phyloP scores from a whole-genome alignment of 2,329 filamentous ascomycete genomes.

The Monilinia fructicola region DNA sequence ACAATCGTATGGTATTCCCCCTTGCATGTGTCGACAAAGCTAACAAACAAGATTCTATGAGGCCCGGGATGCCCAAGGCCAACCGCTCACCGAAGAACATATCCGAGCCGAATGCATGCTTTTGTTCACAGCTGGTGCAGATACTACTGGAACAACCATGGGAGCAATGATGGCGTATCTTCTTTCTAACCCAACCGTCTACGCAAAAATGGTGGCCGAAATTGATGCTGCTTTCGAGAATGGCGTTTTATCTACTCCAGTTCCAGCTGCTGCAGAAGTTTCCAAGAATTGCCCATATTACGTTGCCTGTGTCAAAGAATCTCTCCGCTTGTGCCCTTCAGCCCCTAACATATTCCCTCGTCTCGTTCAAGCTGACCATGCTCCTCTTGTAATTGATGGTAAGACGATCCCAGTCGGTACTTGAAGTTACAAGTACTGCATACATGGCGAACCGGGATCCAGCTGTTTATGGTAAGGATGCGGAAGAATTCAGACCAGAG shows the following conservation, averaged over 20 bases:
- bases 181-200: conserved; percentile 9
- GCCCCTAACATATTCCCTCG: conserved; percentile 20
- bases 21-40: not conserved
- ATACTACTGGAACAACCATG: conserved; percentile 19
- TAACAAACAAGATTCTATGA: conserved; percentile 18
- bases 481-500: conserved; percentile 20
- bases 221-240: conserved; percentile 13
- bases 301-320: conserved; percentile 23
- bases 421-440: conserved; percentile 16
- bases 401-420: conserved; percentile 17
- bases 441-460: conserved; percentile 22
- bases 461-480: conserved; percentile 15
- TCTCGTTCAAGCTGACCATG: conserved; percentile 13
- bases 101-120: conserved; percentile 20
- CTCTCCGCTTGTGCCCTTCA: conserved; percentile 12
- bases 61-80: conserved; percentile 6
- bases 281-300: conserved; percentile 19
- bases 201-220: conserved; percentile 13
- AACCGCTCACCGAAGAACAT: conserved; percentile 12
- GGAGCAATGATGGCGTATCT: conserved; percentile 19
- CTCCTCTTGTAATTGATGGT: conserved; percentile 14
- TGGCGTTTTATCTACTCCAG: conserved; percentile 1
- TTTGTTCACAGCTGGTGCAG: conserved; percentile 17
- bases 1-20: conserved; percentile 45
- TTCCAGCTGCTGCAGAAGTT: conserved; percentile 7